A percentile compares a stretch with the other conserved stretches of the same genome.
Evolutionary conservation across 345 rosid genomes (phyloP).

Genomic region (Diplotaxis tenuifolia): DNA sequence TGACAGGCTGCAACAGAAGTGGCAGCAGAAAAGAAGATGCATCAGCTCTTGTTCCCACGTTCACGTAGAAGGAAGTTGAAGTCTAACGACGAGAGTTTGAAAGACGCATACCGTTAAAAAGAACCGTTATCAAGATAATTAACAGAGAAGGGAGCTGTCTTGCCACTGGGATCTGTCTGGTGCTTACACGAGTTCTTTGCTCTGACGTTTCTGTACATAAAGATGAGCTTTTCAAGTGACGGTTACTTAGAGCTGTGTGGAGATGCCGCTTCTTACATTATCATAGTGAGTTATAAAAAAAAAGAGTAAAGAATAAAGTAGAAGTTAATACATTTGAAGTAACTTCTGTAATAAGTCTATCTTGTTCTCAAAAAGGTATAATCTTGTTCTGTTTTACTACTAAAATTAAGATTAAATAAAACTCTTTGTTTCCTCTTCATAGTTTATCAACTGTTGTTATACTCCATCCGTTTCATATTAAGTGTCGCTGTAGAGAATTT

Average conservation of each 20-base stretch:
- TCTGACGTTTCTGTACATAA: conserved; percentile 36
- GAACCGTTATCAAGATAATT: background rate
- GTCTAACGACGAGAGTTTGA: conserved; percentile 43
- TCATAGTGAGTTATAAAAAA: conserved; percentile 17
- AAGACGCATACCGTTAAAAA: conserved; percentile 22
- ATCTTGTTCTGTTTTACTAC: background rate
- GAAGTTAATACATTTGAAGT: conserved; percentile 30
- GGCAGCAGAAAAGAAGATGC: conserved; percentile 89
- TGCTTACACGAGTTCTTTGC: conserved; percentile 32
- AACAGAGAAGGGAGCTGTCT: conserved; percentile 25
- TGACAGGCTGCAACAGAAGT: conserved; percentile 66
- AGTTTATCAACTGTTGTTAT: background rate
- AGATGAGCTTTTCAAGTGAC: conserved; percentile 26
- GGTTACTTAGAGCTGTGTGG: conserved; percentile 15
- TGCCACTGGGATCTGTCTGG: conserved; percentile 29
- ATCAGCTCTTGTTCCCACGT: conserved; percentile 72
- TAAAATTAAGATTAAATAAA: conserved; percentile 19
- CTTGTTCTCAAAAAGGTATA: background rate
- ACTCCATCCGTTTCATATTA: too few species aligned
- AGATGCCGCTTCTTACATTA: conserved; percentile 22
- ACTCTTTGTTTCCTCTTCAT: background rate
- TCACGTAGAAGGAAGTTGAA: conserved; percentile 76
- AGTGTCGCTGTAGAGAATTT: too few species aligned
- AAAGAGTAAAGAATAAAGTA: conserved; percentile 18
- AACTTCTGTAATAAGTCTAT: conserved; percentile 18